Conservation (phyloP, 768 basidiomycete species). For the Boletus subcaerulescens region DNA sequence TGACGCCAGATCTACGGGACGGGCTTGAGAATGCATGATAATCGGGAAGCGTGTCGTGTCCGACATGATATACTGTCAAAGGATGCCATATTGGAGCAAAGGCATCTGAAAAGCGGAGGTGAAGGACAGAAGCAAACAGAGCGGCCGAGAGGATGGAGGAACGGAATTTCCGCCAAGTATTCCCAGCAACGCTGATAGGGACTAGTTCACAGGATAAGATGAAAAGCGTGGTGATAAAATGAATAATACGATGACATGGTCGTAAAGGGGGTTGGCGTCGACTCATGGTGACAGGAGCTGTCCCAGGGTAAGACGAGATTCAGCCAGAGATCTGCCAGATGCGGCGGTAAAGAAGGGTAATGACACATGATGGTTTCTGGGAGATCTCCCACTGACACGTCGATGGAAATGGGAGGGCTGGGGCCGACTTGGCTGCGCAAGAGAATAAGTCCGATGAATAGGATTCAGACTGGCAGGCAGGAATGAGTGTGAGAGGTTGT, state of each 20-base stretch:
- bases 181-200: slow-evolving; percentile 15
- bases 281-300: slow-evolving; percentile 20
- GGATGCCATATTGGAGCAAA: slow-evolving; percentile 13
- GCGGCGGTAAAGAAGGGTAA: slow-evolving; percentile 9
- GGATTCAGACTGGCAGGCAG: no score
- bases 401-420: neutral
- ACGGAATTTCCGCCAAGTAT: slow-evolving; percentile 7
- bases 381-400: slow-evolving; percentile 20
- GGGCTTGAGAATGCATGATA: slow-evolving; percentile 20
- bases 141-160: slow-evolving; percentile 9
- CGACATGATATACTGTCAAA: slow-evolving; percentile 1
- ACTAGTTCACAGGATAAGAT: slow-evolving; percentile 19
- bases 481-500: slow-evolving; percentile 13
- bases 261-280: slow-evolving; percentile 9
- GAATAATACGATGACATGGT: slow-evolving; percentile 14
- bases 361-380: slow-evolving; percentile 14
- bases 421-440: slow-evolving; percentile 15
- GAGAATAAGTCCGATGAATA: slow-evolving; percentile 8
- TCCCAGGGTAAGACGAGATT: slow-evolving; percentile 23
- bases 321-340: slow-evolving; percentile 14
- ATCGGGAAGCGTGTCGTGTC: slow-evolving; percentile 15
- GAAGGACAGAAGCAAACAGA: slow-evolving; percentile 5
- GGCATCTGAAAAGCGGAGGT: slow-evolving; percentile 8
- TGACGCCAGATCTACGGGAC: slow-evolving; percentile 18
- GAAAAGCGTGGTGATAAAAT: slow-evolving; percentile 15